A percentile compares a stretch with the other conserved stretches of the same genome.
These are phyloP conservation scores for Talaromyces sp. DNA, from an alignment of 2,329 filamentous ascomycete species.

Conservation along the genomic window DNA sequence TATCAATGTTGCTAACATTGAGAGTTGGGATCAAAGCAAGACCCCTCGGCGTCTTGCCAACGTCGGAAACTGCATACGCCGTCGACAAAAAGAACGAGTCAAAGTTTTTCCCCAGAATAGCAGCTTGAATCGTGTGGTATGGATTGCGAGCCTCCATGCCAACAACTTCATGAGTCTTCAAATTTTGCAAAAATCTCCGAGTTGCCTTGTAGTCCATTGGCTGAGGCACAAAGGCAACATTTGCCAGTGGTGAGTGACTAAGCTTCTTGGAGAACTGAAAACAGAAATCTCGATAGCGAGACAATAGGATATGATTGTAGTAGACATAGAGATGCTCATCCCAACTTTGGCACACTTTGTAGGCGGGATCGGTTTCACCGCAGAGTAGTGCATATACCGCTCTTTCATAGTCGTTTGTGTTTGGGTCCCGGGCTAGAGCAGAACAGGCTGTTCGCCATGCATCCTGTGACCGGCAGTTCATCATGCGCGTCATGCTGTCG, in stretches of 20 bases:
- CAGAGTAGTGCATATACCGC: conserved; percentile 89
- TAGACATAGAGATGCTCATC: conserved; percentile 83
- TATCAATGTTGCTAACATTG: conserved; percentile 49
- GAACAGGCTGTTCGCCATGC: conserved; percentile 34
- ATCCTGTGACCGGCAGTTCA: conserved; percentile 35
- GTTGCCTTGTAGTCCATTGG: conserved; percentile 43
- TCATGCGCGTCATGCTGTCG: conserved; percentile 35
- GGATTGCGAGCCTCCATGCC: conserved; percentile 37
- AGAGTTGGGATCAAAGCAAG: conserved; percentile 29
- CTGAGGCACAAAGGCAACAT: conserved; percentile 51
- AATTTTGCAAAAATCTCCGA: conserved; percentile 31
- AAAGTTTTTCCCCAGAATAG: conserved; percentile 38
- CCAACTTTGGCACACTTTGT: conserved; percentile 71
- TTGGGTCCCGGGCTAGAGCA: conserved; percentile 54
- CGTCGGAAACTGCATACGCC: conserved; percentile 36
- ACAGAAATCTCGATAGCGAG: conserved; percentile 69
- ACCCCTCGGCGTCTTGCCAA: conserved; percentile 21
- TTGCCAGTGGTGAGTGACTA: conserved; percentile 50
- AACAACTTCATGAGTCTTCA: conserved; percentile 30
- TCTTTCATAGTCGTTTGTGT: conserved; percentile 70
- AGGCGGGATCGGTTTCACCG: conserved; percentile 73
- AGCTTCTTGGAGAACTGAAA: conserved; percentile 39
- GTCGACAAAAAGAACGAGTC: conserved; percentile 36
- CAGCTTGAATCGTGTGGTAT: conserved; percentile 40
- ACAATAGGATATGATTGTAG: conserved; percentile 78